phyloP scores from a whole-genome alignment of 1,284 basidiomycete species.

The Ustilago nuda region DNA sequence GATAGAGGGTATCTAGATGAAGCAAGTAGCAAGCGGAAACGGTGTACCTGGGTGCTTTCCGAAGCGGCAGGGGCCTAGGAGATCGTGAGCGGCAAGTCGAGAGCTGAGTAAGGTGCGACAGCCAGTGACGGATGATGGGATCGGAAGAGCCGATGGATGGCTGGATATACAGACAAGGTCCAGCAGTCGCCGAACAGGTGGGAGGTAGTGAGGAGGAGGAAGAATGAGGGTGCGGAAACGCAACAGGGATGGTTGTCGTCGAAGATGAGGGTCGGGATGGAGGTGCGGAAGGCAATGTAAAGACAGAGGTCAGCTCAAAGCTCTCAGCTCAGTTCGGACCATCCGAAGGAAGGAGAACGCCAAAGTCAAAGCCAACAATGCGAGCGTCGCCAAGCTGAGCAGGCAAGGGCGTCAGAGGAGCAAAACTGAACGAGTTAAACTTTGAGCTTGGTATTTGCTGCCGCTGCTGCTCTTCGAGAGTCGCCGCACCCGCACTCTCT shows the following conservation, averaged over 20 bases:
- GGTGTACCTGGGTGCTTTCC: not conserved
- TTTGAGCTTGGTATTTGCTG: not conserved
- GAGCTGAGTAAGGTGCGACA: not conserved
- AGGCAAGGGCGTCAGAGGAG: not conserved
- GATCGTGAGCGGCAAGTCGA: not conserved
- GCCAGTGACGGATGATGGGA: not conserved
- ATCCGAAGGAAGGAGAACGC: slow-evolving; percentile 5
- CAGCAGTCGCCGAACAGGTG: slow-evolving; percentile 20
- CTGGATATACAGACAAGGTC: slow-evolving; percentile 18
- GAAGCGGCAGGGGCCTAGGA: not conserved
- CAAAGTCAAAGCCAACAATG: not conserved
- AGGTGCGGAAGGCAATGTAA: not conserved
- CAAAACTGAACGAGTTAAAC: not conserved
- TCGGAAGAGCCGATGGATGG: slow-evolving; percentile 6
- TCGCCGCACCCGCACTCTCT: slow-evolving; percentile 3
- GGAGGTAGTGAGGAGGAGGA: not conserved
- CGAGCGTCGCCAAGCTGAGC: slow-evolving; percentile 9
- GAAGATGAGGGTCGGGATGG: not conserved
- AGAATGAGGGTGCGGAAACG: not conserved
- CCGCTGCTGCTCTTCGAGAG: not conserved
- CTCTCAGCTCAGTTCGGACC: not conserved
- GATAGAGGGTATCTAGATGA: slow-evolving; percentile 8
- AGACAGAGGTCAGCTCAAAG: not conserved
- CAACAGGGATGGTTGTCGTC: slow-evolving; percentile 5
- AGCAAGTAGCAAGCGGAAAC: slow-evolving; percentile 6